Evolutionary conservation across 108 stramenopile species (phyloP).

Genomic region (Aurantiochytrium sp.): DNA sequence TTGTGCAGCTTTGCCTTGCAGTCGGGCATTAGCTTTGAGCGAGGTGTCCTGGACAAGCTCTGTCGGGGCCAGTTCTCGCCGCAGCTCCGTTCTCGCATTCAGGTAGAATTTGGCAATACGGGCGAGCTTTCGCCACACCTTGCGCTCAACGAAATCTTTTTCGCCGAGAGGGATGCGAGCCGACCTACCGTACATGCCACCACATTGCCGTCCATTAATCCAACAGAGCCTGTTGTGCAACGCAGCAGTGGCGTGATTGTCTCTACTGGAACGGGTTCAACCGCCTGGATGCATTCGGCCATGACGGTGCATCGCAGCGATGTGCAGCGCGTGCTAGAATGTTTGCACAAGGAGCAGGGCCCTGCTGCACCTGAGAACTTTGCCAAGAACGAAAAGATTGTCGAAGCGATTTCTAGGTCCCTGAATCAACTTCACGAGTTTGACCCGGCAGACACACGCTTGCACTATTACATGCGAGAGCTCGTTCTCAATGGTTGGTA

Average conservation of each 20-base stretch:
- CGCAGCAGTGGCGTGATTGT: slow-evolving; percentile 5
- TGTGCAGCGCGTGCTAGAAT: background rate
- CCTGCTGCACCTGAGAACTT: background rate
- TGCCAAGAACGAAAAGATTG: background rate
- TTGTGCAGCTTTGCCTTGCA: background rate
- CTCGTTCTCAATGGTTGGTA: slow-evolving; percentile 10
- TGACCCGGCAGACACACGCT: background rate
- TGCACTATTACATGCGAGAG: slow-evolving; percentile 16
- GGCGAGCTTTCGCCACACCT: background rate
- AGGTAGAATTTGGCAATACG: background rate
- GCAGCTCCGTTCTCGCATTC: background rate
- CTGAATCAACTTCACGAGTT: background rate
- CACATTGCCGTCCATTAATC: background rate
- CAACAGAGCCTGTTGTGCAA: background rate
- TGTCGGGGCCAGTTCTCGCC: background rate
- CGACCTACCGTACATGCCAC: background rate
- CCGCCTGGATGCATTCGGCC: background rate
- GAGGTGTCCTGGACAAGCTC: slow-evolving; percentile 1
- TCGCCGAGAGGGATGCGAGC: background rate
- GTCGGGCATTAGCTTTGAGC: background rate
- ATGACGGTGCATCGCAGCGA: slow-evolving; percentile 3
- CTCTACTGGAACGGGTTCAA: background rate
- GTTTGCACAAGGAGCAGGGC: slow-evolving; percentile 17
- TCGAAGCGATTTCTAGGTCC: background rate
- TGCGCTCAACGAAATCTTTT: background rate